Percentiles rank a stretch among this genome's conserved stretches.
These are phyloP conservation scores for Pyrrhoderma lamaoense DNA, from an alignment of 1,284 basidiomycete genomes.

Conservation along the genomic window DNA sequence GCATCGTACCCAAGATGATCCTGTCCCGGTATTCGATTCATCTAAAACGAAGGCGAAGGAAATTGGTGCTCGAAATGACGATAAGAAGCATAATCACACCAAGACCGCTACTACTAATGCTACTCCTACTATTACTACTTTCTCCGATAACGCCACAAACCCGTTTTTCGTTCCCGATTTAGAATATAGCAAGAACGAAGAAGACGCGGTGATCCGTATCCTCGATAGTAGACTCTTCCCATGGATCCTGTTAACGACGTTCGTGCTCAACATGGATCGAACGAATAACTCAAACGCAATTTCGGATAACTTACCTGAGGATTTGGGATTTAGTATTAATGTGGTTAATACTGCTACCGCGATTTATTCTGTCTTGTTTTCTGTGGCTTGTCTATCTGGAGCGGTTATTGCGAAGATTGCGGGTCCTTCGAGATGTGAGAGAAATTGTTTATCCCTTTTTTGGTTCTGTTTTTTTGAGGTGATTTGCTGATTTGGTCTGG, in stretches of 20 bases:
- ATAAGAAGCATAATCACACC: no score
- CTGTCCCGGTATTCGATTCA: no score
- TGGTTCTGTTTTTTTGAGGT: not conserved
- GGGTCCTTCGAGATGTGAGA: conserved; percentile 31
- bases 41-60: no score
- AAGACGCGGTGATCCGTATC: conserved; percentile 28
- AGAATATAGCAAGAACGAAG: conserved; percentile 29
- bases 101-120: no score
- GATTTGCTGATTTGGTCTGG: not conserved
- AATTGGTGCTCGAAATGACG: no score
- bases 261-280: conserved; percentile 36
- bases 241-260: conserved; percentile 33
- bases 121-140: no score
- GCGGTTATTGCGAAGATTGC: conserved; percentile 32
- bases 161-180: conserved; percentile 26
- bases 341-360: conserved; percentile 33
- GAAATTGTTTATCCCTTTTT: not conserved
- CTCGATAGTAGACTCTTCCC: conserved; percentile 32
- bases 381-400: conserved; percentile 29
- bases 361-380: conserved; percentile 31
- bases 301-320: conserved; percentile 31
- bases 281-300: conserved; percentile 35
- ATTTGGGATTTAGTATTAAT: conserved; percentile 33
- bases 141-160: no score
- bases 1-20: no score